Base-by-base conservation (phyloP, 805 yeast species). In the Wickerhamiella australiensis region DNA sequence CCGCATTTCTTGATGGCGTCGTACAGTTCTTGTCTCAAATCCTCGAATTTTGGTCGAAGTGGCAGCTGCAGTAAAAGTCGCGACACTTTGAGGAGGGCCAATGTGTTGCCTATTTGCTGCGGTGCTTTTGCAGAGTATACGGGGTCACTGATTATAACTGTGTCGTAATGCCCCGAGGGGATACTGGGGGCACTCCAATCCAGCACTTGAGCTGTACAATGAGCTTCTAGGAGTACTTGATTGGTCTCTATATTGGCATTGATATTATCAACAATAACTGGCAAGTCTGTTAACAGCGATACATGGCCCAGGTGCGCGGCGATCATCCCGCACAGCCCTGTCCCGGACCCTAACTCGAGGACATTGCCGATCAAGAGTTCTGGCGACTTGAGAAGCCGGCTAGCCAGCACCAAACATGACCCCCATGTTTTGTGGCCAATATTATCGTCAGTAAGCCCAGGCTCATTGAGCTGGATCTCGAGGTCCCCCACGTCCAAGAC, bases 381-480 rank as follows among this genome's bases (percentile, higher is more conserved):
- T 62, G 73, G 36, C 6, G 47, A 37, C 3, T 49, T 35, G 8
- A 50, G 54, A 2, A 85, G 61, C 22, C 82, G 64, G 29, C 73
- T 67, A 25, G 92, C 74, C 21, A 92, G 66, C 5, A 85, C 72
- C 22, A 83, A 66, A 0, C 96, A 78, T 0, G 96, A 83, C 0
- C 97, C 98, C 98, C 98, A 90, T 0, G 98, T 90, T 54, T 90
- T 86, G 62, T 86, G 71, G 0, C 98, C 98, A 20, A 92, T 67
- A 53, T 82, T 83, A 64, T 92, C 98, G 35, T 78, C 76, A 0
- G 96, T 85, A 53, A 90, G 67, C 0, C 94, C 78, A 0, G 97
- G 97, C 59, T 90, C 98, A 51, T 72, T 71, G 25, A 90, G 64
- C 21, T 54, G 53, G 2, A 75, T 65, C 0, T 56, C 57, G 0